Base-by-base conservation (phyloP, 2,329 filamentous ascomycete genomes). In the Zymoseptoria crescenta region DNA sequence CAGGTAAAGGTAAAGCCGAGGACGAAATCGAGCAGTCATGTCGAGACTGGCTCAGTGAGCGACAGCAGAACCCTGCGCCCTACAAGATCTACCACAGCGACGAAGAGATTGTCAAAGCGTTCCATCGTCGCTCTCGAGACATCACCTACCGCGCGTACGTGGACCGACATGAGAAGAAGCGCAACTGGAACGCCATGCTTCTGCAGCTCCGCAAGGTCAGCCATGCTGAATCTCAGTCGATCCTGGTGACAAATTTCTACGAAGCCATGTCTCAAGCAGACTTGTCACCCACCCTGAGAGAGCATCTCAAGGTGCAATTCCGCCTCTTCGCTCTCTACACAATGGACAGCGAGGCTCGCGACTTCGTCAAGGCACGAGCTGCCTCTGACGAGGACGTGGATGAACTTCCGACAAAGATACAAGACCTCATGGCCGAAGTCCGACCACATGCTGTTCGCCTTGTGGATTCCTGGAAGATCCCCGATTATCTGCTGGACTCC, bases 381-480 rank as follows among this genome's bases (percentile, higher is more conserved):
- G 72, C 79, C 8, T 70, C 73, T 2, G 70, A 74, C n/a, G 65
- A 70, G 1, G 73, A 76, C 7, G 67, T 82, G 13, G 72, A 79
- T 56, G 49, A 56, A 4, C 65, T 82, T 1, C 73, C 75, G 0
- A 67, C 73, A 4, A 66, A 67, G 1, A 73, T 82, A 2, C 72
- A 80, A 56, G 70, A 76, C 0, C 65, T 81, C 9, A 81, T 82
- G 79, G 64, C 71, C 1, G 66, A 74, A 30, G 72, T 81, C 21
- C 69, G 80, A 19, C 79, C 79, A 1, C 79, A 82, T 65, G 79
- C 79, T 0, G 79, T 82, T 1, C 74, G 74, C 21, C 64, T 82
- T 8, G 79, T 82, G 7, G 80, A 82, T 65, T 71, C 77, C 0
- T 83, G 80, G 80, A 75, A 74, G 55, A 75, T 82, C 41, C 80